Base-by-base conservation (phyloP, 805 yeast genomes). In the Priceomyces castillae region DNA sequence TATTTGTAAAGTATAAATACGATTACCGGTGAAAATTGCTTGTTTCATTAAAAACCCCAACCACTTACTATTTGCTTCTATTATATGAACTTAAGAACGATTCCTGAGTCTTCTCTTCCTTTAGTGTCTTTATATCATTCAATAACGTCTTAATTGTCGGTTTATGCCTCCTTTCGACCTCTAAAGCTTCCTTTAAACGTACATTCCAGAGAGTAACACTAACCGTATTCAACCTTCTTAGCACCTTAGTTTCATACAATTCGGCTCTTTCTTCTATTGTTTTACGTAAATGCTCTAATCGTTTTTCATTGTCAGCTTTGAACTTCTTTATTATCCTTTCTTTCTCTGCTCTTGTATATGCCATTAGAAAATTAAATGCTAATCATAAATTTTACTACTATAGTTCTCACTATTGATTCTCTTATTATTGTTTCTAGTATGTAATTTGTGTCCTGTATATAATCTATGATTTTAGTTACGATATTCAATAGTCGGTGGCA, bases 201-300 rank as follows among this genome's bases (percentile, higher is more conserved):
- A 75, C 71, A 44, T 74, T 70, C 73, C 81, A 75, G 22, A 78
- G 61, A 17, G 74, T 71, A 31, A 77, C 69, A 38, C 74, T 67
- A 7, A 78, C 77, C 34, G 66, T 66, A 48, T 74, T 76, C 20
- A 75, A 53, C 43, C 80, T 57, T 35, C 76, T 57, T 23, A 58
- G 52, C 7, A 77, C 64, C 43, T 69, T 71, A 16, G 58, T 52
- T 39, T 71, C 73, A 16, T 68, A 53, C 6, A 49, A 43, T 36
- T 55, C 39, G 42, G 68, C 57, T 10, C 50, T 40, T 42, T 49
- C 44, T 34, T 60, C 54, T 46, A 61, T 50, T 18, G 50, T 52
- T 22, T 48, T 52, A n/a, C 60, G 57, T 33, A 76, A 52, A 6
- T 47, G 53, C 37, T 40, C 44, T 19, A 57, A 42, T 12, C 57